Base-by-base conservation (phyloP, 73 alveolate species). In the Symbiodinium natans region DNA sequence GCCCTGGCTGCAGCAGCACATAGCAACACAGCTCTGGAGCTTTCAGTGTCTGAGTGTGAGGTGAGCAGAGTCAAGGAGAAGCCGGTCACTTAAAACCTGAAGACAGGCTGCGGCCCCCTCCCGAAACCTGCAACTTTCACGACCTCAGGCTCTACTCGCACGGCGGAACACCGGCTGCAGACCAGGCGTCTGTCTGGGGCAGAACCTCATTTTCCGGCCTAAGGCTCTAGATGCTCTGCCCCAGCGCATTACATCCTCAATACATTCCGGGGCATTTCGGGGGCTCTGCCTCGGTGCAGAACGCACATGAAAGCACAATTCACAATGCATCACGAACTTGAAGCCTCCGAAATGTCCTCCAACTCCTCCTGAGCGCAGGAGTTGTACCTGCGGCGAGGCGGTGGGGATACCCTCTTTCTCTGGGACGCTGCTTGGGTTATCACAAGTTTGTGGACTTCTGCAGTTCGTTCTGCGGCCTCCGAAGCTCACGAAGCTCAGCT, bases 31-130 rank as follows among this genome's bases (percentile, higher is more conserved):
- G 83, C 33, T 71, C 39, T 27, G 39, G 39, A 17, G 41, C 15
- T 71, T 33, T 29, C 39, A 71, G 83, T 15, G 39, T 2, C 0
- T 71, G 19, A 27, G 31, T 4, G 82, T 68, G 39, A 88, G 95
- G 95, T 88, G 42, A 83, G 95, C 31, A 48, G 95, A 63, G 95
- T 88, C 86, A 88, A 88, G 43, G 95, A 88, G 43, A 88, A 88
- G 95, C 34, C 34, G 36, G 94, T 40, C 63, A 38, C 94, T 43
- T 38, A 25, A 82, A 29, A 52, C 10, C 71, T 52, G 10, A 33
- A 71, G 19, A 25, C 41, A 15, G 36, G 38, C 40, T 71, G 29
- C 41, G n/a, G 83, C 3, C 17, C 41, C 41, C n/a, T 71, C 1
- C n/a, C n/a, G 19, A 10, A 71, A 19, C 0, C 38, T 21, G 1